These are phyloP conservation scores for Mycena chlorophos DNA, from an alignment of 768 basidiomycete genomes.

Conservation along the genomic window DNA sequence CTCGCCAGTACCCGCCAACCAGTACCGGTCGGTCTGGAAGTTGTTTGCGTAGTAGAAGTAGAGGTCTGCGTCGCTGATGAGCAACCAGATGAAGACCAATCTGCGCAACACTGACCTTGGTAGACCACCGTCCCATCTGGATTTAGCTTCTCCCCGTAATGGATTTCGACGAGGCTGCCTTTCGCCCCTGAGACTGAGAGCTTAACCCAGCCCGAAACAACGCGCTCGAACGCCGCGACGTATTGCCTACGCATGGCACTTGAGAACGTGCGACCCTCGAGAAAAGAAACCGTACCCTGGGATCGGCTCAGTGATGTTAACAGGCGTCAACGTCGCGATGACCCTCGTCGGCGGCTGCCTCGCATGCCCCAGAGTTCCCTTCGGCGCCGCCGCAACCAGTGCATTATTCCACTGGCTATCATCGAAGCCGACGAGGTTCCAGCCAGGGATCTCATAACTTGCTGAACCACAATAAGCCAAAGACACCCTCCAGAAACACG, in stretches of 20 bases:
- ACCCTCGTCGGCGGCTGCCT: constrained; percentile 29
- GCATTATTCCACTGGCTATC: constrained; percentile 25
- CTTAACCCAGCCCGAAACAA: constrained; percentile 31
- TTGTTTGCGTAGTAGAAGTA: constrained; percentile 28
- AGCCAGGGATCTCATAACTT: constrained; percentile 25
- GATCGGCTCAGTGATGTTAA: constrained; percentile 27
- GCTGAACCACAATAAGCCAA: constrained; percentile 20
- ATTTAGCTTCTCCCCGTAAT: constrained; percentile 34
- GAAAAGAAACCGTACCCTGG: constrained; percentile 15
- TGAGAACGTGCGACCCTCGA: not conserved
- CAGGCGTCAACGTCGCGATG: constrained; percentile 23
- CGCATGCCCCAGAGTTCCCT: constrained; percentile 24
- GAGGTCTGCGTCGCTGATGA: constrained; percentile 15
- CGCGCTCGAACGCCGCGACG: constrained; percentile 29
- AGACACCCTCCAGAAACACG: not conserved
- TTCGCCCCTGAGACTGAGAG: constrained; percentile 28
- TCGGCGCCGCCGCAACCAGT: constrained; percentile 23
- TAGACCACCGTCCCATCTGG: constrained; percentile 20
- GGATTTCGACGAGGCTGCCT: constrained; percentile 29
- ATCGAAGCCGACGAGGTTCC: constrained; percentile 23
- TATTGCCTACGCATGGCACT: constrained; percentile 15
- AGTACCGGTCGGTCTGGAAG: constrained; percentile 29
- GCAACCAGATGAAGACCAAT: not conserved
- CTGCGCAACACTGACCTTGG: constrained; percentile 1
- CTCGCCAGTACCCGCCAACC: constrained; percentile 27